These are phyloP conservation scores for Astraeus odoratus DNA, from an alignment of 768 basidiomycete genomes.

Conservation along the genomic window DNA sequence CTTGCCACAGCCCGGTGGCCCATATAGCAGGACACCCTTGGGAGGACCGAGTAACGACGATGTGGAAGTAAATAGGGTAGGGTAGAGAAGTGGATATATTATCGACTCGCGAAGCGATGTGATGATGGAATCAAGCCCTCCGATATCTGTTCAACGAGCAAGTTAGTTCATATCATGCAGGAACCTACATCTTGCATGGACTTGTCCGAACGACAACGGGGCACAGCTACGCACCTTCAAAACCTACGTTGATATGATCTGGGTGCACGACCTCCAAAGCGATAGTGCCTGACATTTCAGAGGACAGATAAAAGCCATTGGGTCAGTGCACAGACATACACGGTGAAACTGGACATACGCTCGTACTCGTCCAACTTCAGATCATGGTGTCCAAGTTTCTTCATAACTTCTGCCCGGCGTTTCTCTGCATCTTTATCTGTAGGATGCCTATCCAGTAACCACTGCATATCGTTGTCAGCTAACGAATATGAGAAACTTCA, in stretches of 20 bases:
- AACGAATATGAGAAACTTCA: background rate
- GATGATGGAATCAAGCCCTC: conserved; percentile 89
- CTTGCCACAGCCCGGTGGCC: conserved; percentile 97
- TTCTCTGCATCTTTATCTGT: conserved; percentile 56
- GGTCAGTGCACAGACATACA: too few species aligned
- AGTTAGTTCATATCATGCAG: background rate
- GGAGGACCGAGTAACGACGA: conserved; percentile 85
- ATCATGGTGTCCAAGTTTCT: conserved; percentile 61
- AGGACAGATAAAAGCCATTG: background rate
- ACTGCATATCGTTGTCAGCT: conserved; percentile 33
- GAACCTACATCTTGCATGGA: too few species aligned
- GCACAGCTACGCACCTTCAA: conserved; percentile 47
- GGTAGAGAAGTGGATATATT: conserved; percentile 90
- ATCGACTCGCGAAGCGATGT: conserved; percentile 89
- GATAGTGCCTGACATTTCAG: conserved; percentile 54
- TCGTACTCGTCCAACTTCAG: conserved; percentile 90
- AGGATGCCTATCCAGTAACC: conserved; percentile 50
- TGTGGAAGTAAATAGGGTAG: conserved; percentile 75
- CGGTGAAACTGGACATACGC: conserved; percentile 41
- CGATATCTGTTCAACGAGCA: conserved; percentile 54
- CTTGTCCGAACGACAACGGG: background rate
- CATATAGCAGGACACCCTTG: conserved; percentile 92
- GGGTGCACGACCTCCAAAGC: conserved; percentile 92
- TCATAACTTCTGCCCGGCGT: conserved; percentile 64
- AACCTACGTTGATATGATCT: conserved; percentile 75